Base-by-base conservation (phyloP, 1,284 basidiomycete genomes). In the Trichosporon sp. region DNA sequence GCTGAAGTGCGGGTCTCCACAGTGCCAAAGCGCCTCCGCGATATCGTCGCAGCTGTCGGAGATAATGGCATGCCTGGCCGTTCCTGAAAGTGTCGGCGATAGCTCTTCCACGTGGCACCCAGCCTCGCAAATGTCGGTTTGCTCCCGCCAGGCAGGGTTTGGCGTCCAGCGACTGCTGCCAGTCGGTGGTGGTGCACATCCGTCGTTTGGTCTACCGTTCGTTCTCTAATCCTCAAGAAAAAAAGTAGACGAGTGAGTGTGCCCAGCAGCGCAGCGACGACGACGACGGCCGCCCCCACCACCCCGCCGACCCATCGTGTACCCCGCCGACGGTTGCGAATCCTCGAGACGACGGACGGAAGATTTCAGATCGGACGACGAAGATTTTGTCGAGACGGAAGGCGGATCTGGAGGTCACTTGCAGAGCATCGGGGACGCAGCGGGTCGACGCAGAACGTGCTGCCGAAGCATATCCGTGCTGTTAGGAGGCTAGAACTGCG, bases 221-320 rank as follows among this genome's bases (percentile, higher is more conserved):
- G 25, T 63, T 66, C 65, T 65, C 44, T 58, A 69, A 62, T 62
- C 68, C 44, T 68, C 71, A 72, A 72, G 65, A 72, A 68, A 72
- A 65, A 42, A 70, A 29, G 34, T 60, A 62, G 65, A 72, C 71
- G 68, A 72, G 71, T 72, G 67, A 72, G 71, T 72, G 65, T 62
- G 15, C 38, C 31, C 5, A 21, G 38, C 63, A 35, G 51, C 51
- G 38, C 62, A 21, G 64, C 35, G 44, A 38, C 31, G 63, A 44
- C 35, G 27, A 29, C 47, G 47, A 53, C 67, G 35, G 42, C 58
- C 32, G 29, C 21, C 60, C 32, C 64, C 67, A 42, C 8, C 27
- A 31, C 7, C 18, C 27, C 8, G 29, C 56, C 56, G 56, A 31
- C 56, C n/a, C 18, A n/a, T 23, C 56, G 27, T 31, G 56, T 31